These are phyloP conservation scores for Aspergillus neotritici DNA, from an alignment of 2,329 filamentous ascomycete genomes.

Conservation along the genomic window DNA sequence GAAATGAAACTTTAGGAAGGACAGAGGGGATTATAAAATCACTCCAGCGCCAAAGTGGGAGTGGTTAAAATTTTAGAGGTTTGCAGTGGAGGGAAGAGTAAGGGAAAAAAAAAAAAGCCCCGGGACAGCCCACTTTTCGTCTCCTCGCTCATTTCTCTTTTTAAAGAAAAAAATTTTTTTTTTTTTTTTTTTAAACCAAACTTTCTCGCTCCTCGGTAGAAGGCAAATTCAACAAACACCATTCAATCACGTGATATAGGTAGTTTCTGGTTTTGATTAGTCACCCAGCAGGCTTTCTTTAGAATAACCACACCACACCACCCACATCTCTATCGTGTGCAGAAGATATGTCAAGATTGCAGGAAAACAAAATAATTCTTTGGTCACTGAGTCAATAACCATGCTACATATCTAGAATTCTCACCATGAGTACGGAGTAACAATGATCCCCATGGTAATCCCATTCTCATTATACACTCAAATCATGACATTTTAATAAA, in stretches of 20 bases:
- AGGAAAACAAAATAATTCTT: too few species aligned
- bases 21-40: conserved; percentile 12
- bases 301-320: too few species aligned
- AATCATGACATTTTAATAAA: too few species aligned
- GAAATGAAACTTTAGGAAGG: conserved; percentile 9
- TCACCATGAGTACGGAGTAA: too few species aligned
- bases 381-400: too few species aligned
- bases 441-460: too few species aligned
- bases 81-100: conserved; percentile 11
- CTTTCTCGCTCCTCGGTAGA: conserved; percentile 10
- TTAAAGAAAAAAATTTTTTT: conserved; percentile 2
- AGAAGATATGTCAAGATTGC: too few species aligned
- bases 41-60: conserved; percentile 19
- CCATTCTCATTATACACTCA: too few species aligned
- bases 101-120: conserved; percentile 16
- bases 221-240: conserved; percentile 2
- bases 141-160: conserved; percentile 8
- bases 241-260: neutral
- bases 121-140: conserved; percentile 13
- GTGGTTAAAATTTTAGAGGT: conserved; percentile 14
- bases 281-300: too few species aligned
- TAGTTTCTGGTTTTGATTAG: too few species aligned
- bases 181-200: conserved; percentile 3
- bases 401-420: too few species aligned
- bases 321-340: too few species aligned